Conservation (phyloP, 805 yeast genomes). For the Wickerhamomyces bisporus region DNA sequence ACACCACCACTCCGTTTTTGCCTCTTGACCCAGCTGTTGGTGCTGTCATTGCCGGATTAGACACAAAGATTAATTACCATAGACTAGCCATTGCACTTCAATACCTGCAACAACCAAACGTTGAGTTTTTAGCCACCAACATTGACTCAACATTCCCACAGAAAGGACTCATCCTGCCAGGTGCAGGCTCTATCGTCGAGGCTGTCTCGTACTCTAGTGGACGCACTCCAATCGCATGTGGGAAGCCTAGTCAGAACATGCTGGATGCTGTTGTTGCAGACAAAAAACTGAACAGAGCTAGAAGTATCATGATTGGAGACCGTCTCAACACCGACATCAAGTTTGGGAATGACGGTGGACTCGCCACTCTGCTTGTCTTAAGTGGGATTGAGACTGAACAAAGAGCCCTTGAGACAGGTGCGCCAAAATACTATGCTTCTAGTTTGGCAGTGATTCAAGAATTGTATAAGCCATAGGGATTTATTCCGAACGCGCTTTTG, state of each 20-base stretch:
- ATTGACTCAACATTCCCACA: slow-evolving; percentile 93
- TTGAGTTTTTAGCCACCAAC: slow-evolving; percentile 86
- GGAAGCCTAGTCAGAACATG: slow-evolving; percentile 89
- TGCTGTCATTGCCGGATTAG: slow-evolving; percentile 87
- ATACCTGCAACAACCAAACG: slow-evolving; percentile 58
- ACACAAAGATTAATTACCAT: slow-evolving; percentile 70
- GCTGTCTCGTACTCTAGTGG: slow-evolving; percentile 70
- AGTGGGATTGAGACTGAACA: slow-evolving; percentile 87
- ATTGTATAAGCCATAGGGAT: slow-evolving; percentile 46
- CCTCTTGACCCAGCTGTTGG: slow-evolving; percentile 72
- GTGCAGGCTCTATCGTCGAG: slow-evolving; percentile 90
- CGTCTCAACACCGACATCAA: slow-evolving; percentile 91
- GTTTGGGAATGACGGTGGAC: slow-evolving; percentile 84
- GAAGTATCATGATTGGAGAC: slow-evolving; percentile 92
- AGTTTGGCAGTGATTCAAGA: slow-evolving; percentile 60
- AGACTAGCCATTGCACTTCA: slow-evolving; percentile 78
- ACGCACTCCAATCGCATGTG: slow-evolving; percentile 85
- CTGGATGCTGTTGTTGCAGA: slow-evolving; percentile 76
- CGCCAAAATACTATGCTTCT: slow-evolving; percentile 65
- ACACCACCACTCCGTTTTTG: slow-evolving; percentile 47
- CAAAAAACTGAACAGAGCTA: slow-evolving; percentile 46
- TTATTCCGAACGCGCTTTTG: slow-evolving; percentile 23
- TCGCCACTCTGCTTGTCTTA: slow-evolving; percentile 81
- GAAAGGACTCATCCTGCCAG: slow-evolving; percentile 80
- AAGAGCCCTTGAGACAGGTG: slow-evolving; percentile 39